These are phyloP conservation scores for Xylaria grammica DNA, from an alignment of 495 filamentous ascomycete genomes.

Conservation along the genomic window DNA sequence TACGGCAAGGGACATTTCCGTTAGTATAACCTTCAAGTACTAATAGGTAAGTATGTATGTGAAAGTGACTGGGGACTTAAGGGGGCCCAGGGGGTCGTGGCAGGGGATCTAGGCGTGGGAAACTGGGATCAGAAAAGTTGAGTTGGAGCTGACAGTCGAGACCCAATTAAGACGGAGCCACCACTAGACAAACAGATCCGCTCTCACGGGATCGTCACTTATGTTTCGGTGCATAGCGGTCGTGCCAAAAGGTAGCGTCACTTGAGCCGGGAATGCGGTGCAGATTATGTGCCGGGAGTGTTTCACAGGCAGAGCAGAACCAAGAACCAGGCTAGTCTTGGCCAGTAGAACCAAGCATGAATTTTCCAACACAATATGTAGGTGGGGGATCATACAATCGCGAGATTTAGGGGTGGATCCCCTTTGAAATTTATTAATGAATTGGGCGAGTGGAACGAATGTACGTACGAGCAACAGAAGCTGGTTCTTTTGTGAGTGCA, in stretches of 20 bases:
- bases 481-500: background rate
- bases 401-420: background rate
- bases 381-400: constrained; percentile 19
- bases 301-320: constrained; percentile 35
- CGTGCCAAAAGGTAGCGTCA: constrained; percentile 17
- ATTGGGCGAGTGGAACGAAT: constrained; percentile 7
- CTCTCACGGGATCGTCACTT: constrained; percentile 21
- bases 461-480: constrained; percentile 7
- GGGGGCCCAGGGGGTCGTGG: background rate
- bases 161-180: too few species aligned
- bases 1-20: background rate
- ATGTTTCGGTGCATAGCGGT: constrained; percentile 21
- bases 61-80: constrained; percentile 3
- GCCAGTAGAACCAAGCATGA: constrained; percentile 15
- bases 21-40: constrained; percentile 6
- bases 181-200: constrained; percentile 32
- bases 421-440: background rate
- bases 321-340: constrained; percentile 4
- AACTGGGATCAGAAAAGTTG: constrained; percentile 10
- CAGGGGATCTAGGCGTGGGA: constrained; percentile 9
- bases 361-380: background rate
- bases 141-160: too few species aligned
- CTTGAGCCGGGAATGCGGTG: constrained; percentile 17
- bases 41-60: background rate
- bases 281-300: constrained; percentile 33